Evolutionary conservation across 257 asterid species (phyloP).

Genomic region (Nicotiana noctiflora): DNA sequence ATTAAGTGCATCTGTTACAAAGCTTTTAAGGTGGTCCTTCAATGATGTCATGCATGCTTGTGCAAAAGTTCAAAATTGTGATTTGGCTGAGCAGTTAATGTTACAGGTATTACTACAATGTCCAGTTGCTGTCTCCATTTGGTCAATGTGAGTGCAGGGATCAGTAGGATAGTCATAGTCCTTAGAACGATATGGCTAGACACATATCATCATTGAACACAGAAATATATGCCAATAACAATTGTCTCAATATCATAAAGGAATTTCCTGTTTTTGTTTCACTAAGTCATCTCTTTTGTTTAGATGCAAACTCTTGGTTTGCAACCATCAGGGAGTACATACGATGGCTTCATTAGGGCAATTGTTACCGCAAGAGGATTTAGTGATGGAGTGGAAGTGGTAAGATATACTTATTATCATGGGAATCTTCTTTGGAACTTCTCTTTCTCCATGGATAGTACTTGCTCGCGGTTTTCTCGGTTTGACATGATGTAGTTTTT

Average conservation of each 20-base stretch:
- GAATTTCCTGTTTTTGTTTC: background rate
- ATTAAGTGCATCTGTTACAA: slow-evolving; percentile 32
- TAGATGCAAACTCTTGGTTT: slow-evolving; percentile 86
- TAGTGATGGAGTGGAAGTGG: slow-evolving; percentile 63
- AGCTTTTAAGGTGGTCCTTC: slow-evolving; percentile 58
- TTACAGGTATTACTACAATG: slow-evolving; percentile 46
- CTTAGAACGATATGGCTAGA: background rate
- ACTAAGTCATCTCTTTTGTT: slow-evolving; percentile 16
- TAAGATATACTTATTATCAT: slow-evolving; percentile 22
- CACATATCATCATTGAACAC: background rate
- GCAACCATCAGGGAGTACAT: slow-evolving; percentile 54
- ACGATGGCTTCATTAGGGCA: slow-evolving; percentile 60
- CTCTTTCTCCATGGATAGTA: background rate
- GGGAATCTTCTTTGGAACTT: background rate
- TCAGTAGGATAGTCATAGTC: background rate
- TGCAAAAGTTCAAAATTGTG: slow-evolving; percentile 38
- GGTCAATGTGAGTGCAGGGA: background rate
- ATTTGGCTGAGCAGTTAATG: slow-evolving; percentile 63
- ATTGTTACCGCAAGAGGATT: slow-evolving; percentile 47
- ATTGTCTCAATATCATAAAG: background rate
- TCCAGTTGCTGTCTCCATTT: background rate
- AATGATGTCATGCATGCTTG: slow-evolving; percentile 63
- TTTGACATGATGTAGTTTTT: background rate
- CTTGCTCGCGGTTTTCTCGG: slow-evolving; percentile 13
- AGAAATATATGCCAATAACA: background rate